Base-by-base conservation (phyloP, 306 rosid species). In the Ormosia semicastrata region DNA sequence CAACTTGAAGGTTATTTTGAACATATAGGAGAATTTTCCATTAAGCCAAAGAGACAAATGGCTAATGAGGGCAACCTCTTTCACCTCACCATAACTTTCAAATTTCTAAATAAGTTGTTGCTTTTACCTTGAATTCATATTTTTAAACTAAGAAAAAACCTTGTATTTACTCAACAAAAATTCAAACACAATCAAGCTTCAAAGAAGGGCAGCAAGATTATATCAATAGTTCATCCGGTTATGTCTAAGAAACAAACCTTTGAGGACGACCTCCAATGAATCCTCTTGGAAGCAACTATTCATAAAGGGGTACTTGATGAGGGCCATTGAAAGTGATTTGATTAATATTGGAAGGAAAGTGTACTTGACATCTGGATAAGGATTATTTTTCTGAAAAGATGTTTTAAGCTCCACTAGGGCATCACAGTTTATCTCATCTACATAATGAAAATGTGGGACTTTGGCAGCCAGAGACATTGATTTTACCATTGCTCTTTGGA, bases 361-460 rank as follows among this genome's bases (percentile, higher is more conserved):
- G 86, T 90, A 87, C 85, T 93, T 95, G 75, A 92, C 89, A 80
- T 85, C 90, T 72, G 89, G 86, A 74, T 87, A 90, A 18, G 93
- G 86, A 73, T 90, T 90, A 71, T 86, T 87, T 66, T 78, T 86
- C 89, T 93, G 96, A 81, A 95, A 90, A 71, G 93, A 88, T 17
- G 87, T 75, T 89, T 95, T 95, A 69, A 95, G 93, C 81, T 93
- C 80, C 83, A 84, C 87, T 30, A 95, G 88, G 49, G 91, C 92
- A 80, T 93, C 76, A 34, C 99, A 95, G 46, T 84, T 89, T 73
- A 95, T 92, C 84, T 92, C 99, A 37, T 95, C 99, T 72, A 92
- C 98, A 66, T 86, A 95, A 80, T 95, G 93, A 78, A 95, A 95
- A 85, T 95, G 98, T 39, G 94, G 99, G 81, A 95, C 98, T 87